Evolutionary conservation across 2,329 filamentous ascomycete genomes (phyloP), one percentile per base, ranked within the genome.

Genomic region (Aspergillus quadrilineatus): DNA sequence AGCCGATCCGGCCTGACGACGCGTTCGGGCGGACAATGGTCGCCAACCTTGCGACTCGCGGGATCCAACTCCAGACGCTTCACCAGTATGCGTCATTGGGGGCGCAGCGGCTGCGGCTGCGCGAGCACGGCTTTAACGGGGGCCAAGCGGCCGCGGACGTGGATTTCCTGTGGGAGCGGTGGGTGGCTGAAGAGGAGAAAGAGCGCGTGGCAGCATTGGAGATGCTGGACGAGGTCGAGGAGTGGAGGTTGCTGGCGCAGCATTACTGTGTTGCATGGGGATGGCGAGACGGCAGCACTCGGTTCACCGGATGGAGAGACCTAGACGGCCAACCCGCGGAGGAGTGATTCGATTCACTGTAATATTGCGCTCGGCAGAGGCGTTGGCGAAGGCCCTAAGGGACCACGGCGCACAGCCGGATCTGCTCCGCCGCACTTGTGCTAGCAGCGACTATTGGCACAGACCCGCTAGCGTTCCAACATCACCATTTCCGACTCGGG

Each of bases 231-330:
- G 94, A 99, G 75, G 82, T 97, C 26, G 94, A 99, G 74, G 94
- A 99, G 76, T 96, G 94, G 89, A 82, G 88, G 67, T 74, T 99
- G 64, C 75, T 99, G 65, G 90, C 92, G 0, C 85, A 83, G 62
- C 94, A 99, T 78, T 99, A 99, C 68, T 86, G 92, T 61, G 82
- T 99, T 43, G 87, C 86, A 4, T 97, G 93, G 93, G 94, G 87
- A 1, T 95, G 89, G 84, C 86, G 84, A 64, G 85, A 58, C 2
- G 60, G 63, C 26, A 52, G 46, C 36, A 50, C 55, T n/a, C 61
- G 61, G 6, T 77, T 77, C 65, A 61, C 63, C 28, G 65, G 63
- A 9, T 79, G 76, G 76, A 67, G 60, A 43, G 61, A 60, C 9
- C 42, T 78, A 43, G 62, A 68, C 52, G 63, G 57, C 36, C 71